These are phyloP conservation scores for Torulaspora maleeae DNA, from an alignment of 805 yeast genomes.

Conservation along the genomic window DNA sequence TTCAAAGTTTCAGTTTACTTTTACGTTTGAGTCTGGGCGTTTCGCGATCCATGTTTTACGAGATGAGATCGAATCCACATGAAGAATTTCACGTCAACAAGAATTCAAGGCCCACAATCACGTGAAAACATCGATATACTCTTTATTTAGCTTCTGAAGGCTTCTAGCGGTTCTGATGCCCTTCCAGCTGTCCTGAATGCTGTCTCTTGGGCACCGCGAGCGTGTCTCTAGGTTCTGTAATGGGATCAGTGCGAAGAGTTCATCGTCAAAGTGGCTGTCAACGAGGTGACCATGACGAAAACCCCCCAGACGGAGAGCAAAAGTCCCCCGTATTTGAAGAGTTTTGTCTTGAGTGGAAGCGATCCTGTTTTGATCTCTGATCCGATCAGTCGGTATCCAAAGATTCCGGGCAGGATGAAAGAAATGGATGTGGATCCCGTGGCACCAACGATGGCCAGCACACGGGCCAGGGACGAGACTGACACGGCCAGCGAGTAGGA, in stretches of 20 bases:
- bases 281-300: slow-evolving; percentile 47
- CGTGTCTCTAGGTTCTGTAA: neutral
- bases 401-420: slow-evolving; percentile 69
- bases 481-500: slow-evolving; percentile 57
- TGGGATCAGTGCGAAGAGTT: slow-evolving; percentile 25
- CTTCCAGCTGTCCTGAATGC: neutral
- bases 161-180: neutral
- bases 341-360: slow-evolving; percentile 27
- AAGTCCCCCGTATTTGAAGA: slow-evolving; percentile 38
- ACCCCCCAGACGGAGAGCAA: slow-evolving; percentile 45
- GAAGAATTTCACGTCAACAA: slow-evolving; percentile 4
- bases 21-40: neutral
- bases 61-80: slow-evolving; percentile 3
- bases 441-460: slow-evolving; percentile 69
- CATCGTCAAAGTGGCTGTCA: slow-evolving; percentile 37
- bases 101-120: neutral
- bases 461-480: slow-evolving; percentile 60
- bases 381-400: slow-evolving; percentile 46
- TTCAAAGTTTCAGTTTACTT: neutral
- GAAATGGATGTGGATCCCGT: slow-evolving; percentile 77
- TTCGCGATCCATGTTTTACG: neutral
- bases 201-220: neutral
- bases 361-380: slow-evolving; percentile 20
- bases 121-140: neutral
- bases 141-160: neutral